phyloP scores from a whole-genome alignment of 805 yeast species.

The Metschnikowia baotianmanensis region DNA sequence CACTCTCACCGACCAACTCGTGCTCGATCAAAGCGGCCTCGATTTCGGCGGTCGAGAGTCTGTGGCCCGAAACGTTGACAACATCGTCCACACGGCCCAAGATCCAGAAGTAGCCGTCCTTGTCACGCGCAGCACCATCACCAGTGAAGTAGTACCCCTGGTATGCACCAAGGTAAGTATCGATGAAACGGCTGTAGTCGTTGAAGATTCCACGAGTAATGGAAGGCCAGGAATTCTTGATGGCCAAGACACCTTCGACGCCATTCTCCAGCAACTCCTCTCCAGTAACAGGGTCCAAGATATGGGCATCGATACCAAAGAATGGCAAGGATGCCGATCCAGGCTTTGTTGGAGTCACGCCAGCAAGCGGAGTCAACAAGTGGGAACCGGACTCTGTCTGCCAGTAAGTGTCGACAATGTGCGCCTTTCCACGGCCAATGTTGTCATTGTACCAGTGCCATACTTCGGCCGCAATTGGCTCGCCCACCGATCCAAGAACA shows the following conservation, averaged over 20 bases:
- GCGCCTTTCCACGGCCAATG: constrained; percentile 86
- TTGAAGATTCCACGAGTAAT: constrained; percentile 95
- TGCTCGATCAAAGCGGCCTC: constrained; percentile 88
- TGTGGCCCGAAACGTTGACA: constrained; percentile 96
- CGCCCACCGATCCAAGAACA: constrained; percentile 96
- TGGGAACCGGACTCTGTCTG: constrained; percentile 98
- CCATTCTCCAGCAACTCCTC: constrained; percentile 80
- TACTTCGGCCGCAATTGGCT: constrained; percentile 95
- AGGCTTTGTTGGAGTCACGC: constrained; percentile 92
- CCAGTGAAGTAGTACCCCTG: constrained; percentile 95
- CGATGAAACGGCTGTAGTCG: constrained; percentile 81
- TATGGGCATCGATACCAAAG: constrained; percentile 88
- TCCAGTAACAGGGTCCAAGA: constrained; percentile 93
- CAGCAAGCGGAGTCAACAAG: constrained; percentile 91
- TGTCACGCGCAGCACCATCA: constrained; percentile 97
- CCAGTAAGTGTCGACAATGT: constrained; percentile 96
- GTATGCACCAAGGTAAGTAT: constrained; percentile 90
- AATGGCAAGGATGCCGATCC: constrained; percentile 97
- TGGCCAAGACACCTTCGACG: constrained; percentile 94
- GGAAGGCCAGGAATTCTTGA: constrained; percentile 95
- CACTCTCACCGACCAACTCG: constrained; percentile 81
- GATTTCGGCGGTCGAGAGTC: constrained; percentile 97
- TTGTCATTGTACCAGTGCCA: constrained; percentile 98
- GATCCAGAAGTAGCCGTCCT: constrained; percentile 96
- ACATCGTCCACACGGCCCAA: constrained; percentile 98